Evolutionary conservation across 2,329 filamentous ascomycete species (phyloP).

Genomic region (Plenodomus biglobosus): DNA sequence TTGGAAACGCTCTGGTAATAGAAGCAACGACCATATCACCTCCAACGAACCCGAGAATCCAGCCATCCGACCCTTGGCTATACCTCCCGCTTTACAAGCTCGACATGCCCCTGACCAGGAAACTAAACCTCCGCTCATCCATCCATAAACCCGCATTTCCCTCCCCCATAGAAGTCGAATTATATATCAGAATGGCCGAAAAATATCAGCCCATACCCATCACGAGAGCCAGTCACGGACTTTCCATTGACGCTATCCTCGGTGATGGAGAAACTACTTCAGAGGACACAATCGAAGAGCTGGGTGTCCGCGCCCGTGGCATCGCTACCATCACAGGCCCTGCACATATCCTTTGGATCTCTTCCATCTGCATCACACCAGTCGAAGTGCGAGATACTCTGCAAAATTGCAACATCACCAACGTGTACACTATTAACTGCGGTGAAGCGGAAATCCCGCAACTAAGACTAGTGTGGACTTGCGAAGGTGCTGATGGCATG

Average conservation of each 20-base stretch:
- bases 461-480: slow-evolving; percentile 32
- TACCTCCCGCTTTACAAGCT: slow-evolving; percentile 37
- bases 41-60: not conserved
- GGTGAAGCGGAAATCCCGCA: slow-evolving; percentile 21
- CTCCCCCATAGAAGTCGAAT: not conserved
- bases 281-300: slow-evolving; percentile 20
- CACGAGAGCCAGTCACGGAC: not conserved
- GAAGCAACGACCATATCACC: slow-evolving; percentile 1
- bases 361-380: not conserved
- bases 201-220: slow-evolving; percentile 3
- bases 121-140: slow-evolving; percentile 20
- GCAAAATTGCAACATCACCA: slow-evolving; percentile 14
- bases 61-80: slow-evolving; percentile 1
- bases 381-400: slow-evolving; percentile 16
- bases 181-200: slow-evolving; percentile 21
- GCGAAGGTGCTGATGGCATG: not conserved
- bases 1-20: slow-evolving; percentile 21
- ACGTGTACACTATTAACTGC: slow-evolving; percentile 7
- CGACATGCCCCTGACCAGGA: slow-evolving; percentile 35
- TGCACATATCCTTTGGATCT: not conserved
- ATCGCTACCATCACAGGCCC: not conserved
- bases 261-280: not conserved
- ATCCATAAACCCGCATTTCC: slow-evolving; percentile 8
- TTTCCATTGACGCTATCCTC: not conserved
- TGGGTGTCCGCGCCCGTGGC: slow-evolving; percentile 25